Evolutionary conservation across 1,139 yeast species (phyloP), one percentile per base, ranked within the genome.

Genomic region (Hansenula sp.): DNA sequence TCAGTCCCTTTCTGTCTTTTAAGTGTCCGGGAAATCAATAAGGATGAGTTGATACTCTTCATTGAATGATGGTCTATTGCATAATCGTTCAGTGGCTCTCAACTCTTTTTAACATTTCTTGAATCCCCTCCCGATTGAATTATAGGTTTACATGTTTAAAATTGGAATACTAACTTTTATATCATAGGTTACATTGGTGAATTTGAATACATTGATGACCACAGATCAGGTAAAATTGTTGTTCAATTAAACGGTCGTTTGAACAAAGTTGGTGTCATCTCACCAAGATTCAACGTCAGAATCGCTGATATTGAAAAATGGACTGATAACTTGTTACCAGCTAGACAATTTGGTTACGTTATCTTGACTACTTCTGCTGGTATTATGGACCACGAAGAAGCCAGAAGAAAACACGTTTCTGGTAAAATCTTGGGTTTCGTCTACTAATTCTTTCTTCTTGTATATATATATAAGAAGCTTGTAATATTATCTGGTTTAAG

Each of bases 361-460:
- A 85, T 90, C 69, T 81, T 90, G 66, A 90, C 98, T 70, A 92
- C 98, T 60, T 92, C 98, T 62, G 96, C 97, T 62, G 98, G 98
- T 75, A 92, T 92, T 62, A 89, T 92, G 96, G 97, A 92, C 79
- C 98, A 92, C 77, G 98, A 92, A 77, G 98, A 92, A 78, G 98
- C 98, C 61, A 89, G 97, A 82, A 86, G 97, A 83, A 92, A 92
- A 86, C 97, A 92, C 73, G 97, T 90, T 61, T 88, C 97, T 60
- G 97, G 97, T 71, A 90, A 90, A 77, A 83, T 90, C 66, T 81
- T 90, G 65, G 97, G 97, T 64, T 90, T 86, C 71, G 96, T 90
- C 55, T 90, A 90, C 79, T 88, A 82, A 66, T 16, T 20, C 32
- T 32, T 33, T 29, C 24, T 36, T 18, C 14, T 18, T 24, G 34